These are phyloP conservation scores for Triticum aestivum DNA, from an alignment of 176 grass and related monocot genomes.

Conservation along the genomic window IWGSC_CS_RefSeq_v2.1 NC_057794.1:496855717-496856216, in stretches of 20 bases:
- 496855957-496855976: not conserved
- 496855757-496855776: not conserved
- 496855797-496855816: not conserved
- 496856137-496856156: not conserved
- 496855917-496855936: not conserved
- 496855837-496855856: not conserved
- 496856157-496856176: not conserved
- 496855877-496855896: not conserved
- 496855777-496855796: not conserved
- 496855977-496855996: constrained; percentile 34
- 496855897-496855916: not conserved
- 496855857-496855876: not conserved
- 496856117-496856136: constrained; percentile 25
- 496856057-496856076: constrained; percentile 32
- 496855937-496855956: not conserved
- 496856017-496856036: not conserved
- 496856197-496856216: too few species aligned
- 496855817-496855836: not conserved
- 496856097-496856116: constrained; percentile 34
- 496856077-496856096: constrained; percentile 26
- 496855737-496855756: not conserved
- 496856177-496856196: not conserved
- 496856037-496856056: constrained; percentile 25
- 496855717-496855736: not conserved
- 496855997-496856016: constrained; percentile 17